Evolutionary conservation across 257 asterid genomes (phyloP).

Genomic region (Henckelia pumila): DNA sequence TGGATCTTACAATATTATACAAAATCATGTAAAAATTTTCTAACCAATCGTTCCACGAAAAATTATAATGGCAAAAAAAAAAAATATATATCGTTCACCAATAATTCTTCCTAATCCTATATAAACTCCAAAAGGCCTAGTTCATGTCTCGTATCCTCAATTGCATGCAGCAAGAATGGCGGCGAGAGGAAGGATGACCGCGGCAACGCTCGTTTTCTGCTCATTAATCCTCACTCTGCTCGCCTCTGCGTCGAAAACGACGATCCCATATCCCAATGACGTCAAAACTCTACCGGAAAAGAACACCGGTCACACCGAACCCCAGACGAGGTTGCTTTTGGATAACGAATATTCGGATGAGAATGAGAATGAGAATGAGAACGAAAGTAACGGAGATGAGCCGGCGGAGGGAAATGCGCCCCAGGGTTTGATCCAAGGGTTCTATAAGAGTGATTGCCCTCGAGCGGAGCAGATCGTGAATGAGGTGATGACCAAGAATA

Average conservation of each 20-base stretch:
- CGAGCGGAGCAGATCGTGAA: constrained; percentile 48
- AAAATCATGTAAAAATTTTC: background rate
- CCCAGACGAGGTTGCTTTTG: too few species aligned
- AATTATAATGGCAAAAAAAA: background rate
- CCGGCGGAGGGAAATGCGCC: background rate
- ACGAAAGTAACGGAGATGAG: too few species aligned
- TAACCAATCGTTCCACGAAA: background rate
- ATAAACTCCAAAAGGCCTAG: background rate
- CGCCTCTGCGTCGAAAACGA: constrained; percentile 28
- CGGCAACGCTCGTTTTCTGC: constrained; percentile 31
- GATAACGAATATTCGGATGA: too few species aligned
- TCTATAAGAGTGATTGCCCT: constrained; percentile 50
- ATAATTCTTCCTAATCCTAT: constrained; percentile 24
- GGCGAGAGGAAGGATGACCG: constrained; percentile 35
- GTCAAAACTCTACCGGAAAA: too few species aligned
- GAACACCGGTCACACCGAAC: too few species aligned
- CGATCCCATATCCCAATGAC: too few species aligned
- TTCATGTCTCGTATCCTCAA: constrained; percentile 7
- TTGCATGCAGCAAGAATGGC: constrained; percentile 30
- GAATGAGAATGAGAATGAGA: too few species aligned
- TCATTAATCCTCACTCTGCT: constrained; percentile 36
- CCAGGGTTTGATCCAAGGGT: constrained; percentile 31
- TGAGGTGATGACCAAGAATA: constrained; percentile 27
- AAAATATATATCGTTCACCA: background rate
- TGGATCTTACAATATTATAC: too few species aligned